Evolutionary conservation across 1,139 yeast genomes (phyloP), one percentile per base, ranked within the genome.

Genomic region (Kurtzmaniella quercitrusa): DNA sequence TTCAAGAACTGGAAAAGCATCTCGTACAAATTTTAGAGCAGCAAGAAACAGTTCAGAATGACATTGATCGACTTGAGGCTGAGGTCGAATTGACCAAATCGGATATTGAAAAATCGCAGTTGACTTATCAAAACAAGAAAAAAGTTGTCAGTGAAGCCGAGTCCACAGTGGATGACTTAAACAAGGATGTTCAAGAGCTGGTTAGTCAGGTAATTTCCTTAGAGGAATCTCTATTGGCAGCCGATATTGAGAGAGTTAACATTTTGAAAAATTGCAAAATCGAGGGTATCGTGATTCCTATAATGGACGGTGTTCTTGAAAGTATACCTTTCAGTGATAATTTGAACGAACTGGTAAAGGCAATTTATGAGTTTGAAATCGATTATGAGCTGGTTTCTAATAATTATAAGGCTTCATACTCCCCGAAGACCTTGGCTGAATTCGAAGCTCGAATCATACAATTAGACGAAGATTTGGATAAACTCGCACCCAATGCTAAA

Each of bases 401-500:
- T 3, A 71, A 66, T 42, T 73, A 73, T 43, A 73, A 68, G 40
- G 75, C 71, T 6, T 61, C 56, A 2, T 64, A 51, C 45, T 64
- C 50, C 21, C 42, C 49, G 11, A 59, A 73, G 41, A 67, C 82
- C 12, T 76, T 75, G 45, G 71, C 74, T 1, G 74, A 84, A 38
- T 70, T 80, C 3, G 76, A 56, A 18, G 73, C 60, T 2, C 56
- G 55, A 36, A 55, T 70, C 11, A 63, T 61, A 33, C 54, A 53
- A 8, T 58, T 66, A 1, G 53, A 59, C 12, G 67, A 77, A 26
- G 80, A 74, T 33, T 63, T 91, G 42, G 84, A 80, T 39, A 66
- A 66, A 40, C 67, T 88, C 54, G 81, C 88, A 19, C 96, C 96
- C 14, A 89, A 89, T 59, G 72, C 82, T 21, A 84, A 85, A 51